Evolutionary conservation across 2,329 filamentous ascomycete genomes (phyloP).

Genomic region (Cytospora schulzeri): DNA sequence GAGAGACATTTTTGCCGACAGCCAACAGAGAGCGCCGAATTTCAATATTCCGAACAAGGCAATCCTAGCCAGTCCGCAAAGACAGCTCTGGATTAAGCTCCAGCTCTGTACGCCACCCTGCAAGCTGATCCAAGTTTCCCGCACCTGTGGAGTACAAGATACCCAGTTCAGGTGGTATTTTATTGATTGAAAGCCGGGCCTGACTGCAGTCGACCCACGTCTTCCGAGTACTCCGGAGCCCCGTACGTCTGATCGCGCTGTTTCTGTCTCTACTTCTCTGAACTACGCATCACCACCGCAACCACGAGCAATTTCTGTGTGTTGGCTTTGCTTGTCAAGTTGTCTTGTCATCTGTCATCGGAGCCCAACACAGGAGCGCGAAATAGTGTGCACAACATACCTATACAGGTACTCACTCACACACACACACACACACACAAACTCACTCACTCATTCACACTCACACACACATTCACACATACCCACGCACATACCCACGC

Average conservation of each 20-base stretch:
- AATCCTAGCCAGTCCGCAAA: background rate
- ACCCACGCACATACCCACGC: too few species aligned
- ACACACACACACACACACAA: background rate
- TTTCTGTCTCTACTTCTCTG: background rate
- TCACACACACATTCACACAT: background rate
- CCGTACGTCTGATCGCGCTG: background rate
- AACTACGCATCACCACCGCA: background rate
- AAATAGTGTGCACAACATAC: constrained; percentile 5
- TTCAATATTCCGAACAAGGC: background rate
- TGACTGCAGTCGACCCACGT: background rate
- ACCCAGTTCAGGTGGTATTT: background rate
- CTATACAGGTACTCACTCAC: background rate
- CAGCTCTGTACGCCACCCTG: background rate
- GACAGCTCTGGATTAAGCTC: background rate
- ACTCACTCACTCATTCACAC: too few species aligned
- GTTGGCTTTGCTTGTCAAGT: constrained; percentile 15
- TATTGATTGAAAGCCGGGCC: background rate
- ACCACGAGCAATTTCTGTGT: background rate
- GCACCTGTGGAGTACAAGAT: background rate
- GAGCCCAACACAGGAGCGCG: constrained; percentile 3
- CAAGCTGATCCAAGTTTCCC: background rate
- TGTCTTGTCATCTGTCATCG: constrained; percentile 7
- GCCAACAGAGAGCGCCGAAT: background rate
- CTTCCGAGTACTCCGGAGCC: background rate
- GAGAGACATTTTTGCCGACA: background rate